These are phyloP conservation scores for Ganoderma meredithae DNA, from an alignment of 1,284 basidiomycete genomes.

Conservation along the genomic window DNA sequence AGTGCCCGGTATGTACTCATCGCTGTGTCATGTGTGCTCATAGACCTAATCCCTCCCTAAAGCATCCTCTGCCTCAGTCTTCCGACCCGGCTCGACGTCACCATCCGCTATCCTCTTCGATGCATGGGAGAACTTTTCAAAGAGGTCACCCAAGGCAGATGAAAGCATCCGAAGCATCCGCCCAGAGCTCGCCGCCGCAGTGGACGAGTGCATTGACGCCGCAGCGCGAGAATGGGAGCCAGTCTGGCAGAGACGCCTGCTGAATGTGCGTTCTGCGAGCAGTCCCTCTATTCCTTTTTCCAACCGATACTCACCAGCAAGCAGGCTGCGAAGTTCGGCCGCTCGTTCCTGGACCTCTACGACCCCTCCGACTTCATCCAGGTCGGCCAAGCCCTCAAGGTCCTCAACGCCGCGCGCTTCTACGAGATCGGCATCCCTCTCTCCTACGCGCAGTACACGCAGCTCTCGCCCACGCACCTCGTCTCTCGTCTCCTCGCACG, in stretches of 20 bases:
- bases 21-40: conserved; percentile 1
- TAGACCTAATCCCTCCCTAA: conserved; percentile 23
- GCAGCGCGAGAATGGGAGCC: conserved; percentile 94
- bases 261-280: conserved; percentile 66
- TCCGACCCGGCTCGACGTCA: conserved; percentile 91
- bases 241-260: conserved; percentile 85
- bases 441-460: conserved; percentile 89
- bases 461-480: conserved; percentile 80
- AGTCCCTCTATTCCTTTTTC: background rate
- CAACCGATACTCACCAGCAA: conserved; percentile 22
- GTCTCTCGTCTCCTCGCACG: conserved; percentile 87
- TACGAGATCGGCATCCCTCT: conserved; percentile 95
- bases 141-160: conserved; percentile 89
- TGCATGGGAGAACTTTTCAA: conserved; percentile 89
- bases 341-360: conserved; percentile 92
- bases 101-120: conserved; percentile 93
- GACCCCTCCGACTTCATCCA: conserved; percentile 91
- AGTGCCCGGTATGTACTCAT: conserved; percentile 72
- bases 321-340: conserved; percentile 94
- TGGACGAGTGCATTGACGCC: conserved; percentile 93
- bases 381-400: conserved; percentile 92
- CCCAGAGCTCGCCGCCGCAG: conserved; percentile 86
- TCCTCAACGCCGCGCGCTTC: conserved; percentile 92
- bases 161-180: conserved; percentile 91
- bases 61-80: conserved; percentile 84